phyloP scores from a whole-genome alignment of 768 basidiomycete species.

The Panus rudis region DNA sequence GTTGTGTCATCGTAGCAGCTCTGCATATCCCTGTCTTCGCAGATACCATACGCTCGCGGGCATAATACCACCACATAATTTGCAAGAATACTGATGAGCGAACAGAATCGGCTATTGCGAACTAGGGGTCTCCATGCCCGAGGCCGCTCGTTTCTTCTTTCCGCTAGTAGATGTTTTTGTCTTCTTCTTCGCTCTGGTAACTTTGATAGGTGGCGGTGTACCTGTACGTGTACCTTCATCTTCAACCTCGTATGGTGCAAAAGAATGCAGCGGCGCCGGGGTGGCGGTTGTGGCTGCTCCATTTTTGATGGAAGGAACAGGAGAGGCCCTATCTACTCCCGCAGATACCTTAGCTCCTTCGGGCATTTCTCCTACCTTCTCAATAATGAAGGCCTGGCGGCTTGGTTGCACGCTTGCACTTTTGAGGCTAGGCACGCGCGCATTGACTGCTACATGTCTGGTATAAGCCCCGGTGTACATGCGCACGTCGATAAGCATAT shows the following conservation, averaged over 20 bases:
- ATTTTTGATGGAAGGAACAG: slow-evolving; percentile 5
- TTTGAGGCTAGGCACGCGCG: slow-evolving; percentile 19
- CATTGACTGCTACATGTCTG: slow-evolving; percentile 9
- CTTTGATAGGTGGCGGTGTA: slow-evolving; percentile 67
- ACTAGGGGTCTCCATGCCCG: too few relatives aligned
- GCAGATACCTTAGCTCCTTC: slow-evolving; percentile 32
- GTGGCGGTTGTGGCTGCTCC: slow-evolving; percentile 28
- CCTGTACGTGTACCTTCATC: slow-evolving; percentile 43
- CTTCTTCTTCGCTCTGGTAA: slow-evolving; percentile 69
- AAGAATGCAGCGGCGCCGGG: slow-evolving; percentile 32
- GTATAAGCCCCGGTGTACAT: not conserved
- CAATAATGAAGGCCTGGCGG: slow-evolving; percentile 51
- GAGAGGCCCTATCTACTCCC: slow-evolving; percentile 8
- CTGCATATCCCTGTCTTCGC: slow-evolving; percentile 2
- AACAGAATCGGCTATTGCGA: not conserved
- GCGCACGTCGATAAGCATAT: not conserved
- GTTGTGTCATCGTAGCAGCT: slow-evolving; percentile 9
- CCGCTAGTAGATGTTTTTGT: slow-evolving; percentile 48
- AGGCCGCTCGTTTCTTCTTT: slow-evolving; percentile 66
- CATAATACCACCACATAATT: not conserved
- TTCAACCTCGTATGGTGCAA: slow-evolving; percentile 52
- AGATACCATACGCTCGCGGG: slow-evolving; percentile 9
- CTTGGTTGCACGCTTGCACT: slow-evolving; percentile 23
- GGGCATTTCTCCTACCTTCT: slow-evolving; percentile 85
- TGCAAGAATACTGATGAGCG: not conserved